These are phyloP conservation scores for Malassezia obtusa DNA, from an alignment of 1,284 basidiomycete genomes.

Conservation along the genomic window DNA sequence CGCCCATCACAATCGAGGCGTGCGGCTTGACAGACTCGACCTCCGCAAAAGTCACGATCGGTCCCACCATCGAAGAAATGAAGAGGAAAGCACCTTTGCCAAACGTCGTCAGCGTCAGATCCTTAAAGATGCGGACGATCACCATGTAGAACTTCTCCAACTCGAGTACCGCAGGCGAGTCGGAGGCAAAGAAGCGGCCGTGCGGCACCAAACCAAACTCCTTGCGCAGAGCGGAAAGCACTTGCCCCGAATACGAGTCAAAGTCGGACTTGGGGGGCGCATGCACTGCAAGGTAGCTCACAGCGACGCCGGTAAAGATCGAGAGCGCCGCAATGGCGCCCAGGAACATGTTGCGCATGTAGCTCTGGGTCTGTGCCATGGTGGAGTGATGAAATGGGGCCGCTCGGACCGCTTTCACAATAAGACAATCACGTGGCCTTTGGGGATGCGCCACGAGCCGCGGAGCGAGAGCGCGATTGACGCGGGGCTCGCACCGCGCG, in stretches of 20 bases:
- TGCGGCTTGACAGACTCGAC: constrained; percentile 12
- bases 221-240: neutral
- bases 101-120: neutral
- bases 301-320: neutral
- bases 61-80: constrained; percentile 6
- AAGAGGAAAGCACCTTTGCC: constrained; percentile 11
- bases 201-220: neutral
- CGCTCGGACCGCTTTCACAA: neutral
- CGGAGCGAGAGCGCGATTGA: constrained; percentile 1
- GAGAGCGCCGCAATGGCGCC: constrained; percentile 1
- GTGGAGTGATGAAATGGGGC: neutral
- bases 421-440: neutral
- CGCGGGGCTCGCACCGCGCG: constrained; percentile 10
- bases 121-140: constrained; percentile 10
- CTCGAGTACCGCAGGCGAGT: neutral
- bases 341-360: neutral
- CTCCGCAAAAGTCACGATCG: neutral
- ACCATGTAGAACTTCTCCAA: constrained; percentile 1
- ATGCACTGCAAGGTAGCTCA: constrained; percentile 5
- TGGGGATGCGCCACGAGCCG: neutral
- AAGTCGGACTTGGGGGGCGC: constrained; percentile 9
- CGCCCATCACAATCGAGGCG: neutral
- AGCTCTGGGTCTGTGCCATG: neutral
- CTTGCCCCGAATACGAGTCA: neutral
- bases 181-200: neutral